phyloP scores from a whole-genome alignment of 2,329 filamentous ascomycete genomes.

The Ophiostoma perfectum region DNA sequence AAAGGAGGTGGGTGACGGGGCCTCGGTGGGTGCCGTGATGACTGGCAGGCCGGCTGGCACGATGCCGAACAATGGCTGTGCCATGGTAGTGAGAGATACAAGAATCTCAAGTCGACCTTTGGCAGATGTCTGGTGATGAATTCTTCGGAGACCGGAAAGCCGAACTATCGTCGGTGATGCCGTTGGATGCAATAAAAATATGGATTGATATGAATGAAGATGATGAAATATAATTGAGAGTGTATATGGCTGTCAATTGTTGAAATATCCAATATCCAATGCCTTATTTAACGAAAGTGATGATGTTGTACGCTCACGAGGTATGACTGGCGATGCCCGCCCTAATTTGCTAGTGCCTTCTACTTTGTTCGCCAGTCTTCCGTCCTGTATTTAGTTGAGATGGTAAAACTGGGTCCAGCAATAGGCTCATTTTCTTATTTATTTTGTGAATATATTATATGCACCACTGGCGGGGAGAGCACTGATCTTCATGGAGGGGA shows the following conservation, averaged over 20 bases:
- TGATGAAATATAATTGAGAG: not conserved
- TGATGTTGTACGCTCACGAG: not conserved
- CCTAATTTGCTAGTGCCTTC: slow-evolving; percentile 21
- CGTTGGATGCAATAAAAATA: not conserved
- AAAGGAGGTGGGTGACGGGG: slow-evolving; percentile 50
- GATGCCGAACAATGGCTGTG: slow-evolving; percentile 52
- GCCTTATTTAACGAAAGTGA: not conserved
- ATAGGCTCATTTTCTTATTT: not conserved
- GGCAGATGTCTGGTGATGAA: not conserved
- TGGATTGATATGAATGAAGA: not conserved
- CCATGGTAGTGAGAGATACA: slow-evolving; percentile 32
- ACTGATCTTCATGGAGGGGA: too few species aligned
- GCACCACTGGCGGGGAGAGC: not conserved
- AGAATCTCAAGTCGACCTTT: too few species aligned
- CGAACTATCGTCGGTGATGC: not conserved
- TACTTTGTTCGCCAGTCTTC: slow-evolving; percentile 20
- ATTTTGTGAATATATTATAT: not conserved
- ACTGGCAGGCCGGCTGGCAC: slow-evolving; percentile 56
- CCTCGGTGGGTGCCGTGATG: slow-evolving; percentile 49
- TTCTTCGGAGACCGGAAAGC: not conserved
- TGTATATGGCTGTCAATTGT: not conserved
- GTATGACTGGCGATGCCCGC: slow-evolving; percentile 13
- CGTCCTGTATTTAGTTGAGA: not conserved
- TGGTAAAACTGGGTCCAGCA: not conserved
- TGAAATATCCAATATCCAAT: not conserved